Base-by-base conservation (phyloP, 2,329 filamentous ascomycete species). In the Monosporascus cannonballus region DNA sequence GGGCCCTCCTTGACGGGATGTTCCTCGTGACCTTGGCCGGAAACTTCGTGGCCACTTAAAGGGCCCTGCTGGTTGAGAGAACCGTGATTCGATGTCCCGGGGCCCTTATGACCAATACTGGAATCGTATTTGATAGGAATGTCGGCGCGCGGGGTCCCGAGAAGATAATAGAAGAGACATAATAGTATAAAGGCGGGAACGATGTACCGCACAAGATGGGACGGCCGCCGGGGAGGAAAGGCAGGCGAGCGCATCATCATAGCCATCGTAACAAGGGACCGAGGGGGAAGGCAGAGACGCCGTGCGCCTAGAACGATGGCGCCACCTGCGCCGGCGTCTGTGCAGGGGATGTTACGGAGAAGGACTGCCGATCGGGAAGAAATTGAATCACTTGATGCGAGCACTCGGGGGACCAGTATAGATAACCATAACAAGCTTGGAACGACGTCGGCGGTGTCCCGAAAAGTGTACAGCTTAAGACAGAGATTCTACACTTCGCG, bases 141-240 rank as follows among this genome's bases (percentile, higher is more conserved):
- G 38, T 44, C 50, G n/a, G 50, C 51, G 42, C 25, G 53, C 42
- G 56, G 50, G 53, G 51, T 57, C 48, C 56, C 58, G 34, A 61
- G 63, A 8, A 71, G 59, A 50, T 66, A 67, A 59, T 71, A 72
- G 53, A 73, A 56, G 22, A 67, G 56, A 30, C 64, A 52, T 38
- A 70, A 51, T 17, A 76, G 41, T 38, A 76, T 51, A 38, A 66
- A 48, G 50, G 67, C 66, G n/a, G 74, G 61, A 39, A 74, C 53
- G 27, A 66, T 58, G 53, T 73, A 76, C 51, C 73, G 73, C 25
- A 75, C 53, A 51, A 76, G 65, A 59, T 74, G 70, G 48, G 73
- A 73, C 8, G 68, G 70, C 51, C 74, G 71, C 53, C 73, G 69
- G 52, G 72, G 70, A 41, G 72, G 71, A 53, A 76, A 75, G 34